These are phyloP conservation scores for Taxillus chinensis DNA, from an alignment of 164 flowering plant genomes.

Conservation along the genomic window DNA sequence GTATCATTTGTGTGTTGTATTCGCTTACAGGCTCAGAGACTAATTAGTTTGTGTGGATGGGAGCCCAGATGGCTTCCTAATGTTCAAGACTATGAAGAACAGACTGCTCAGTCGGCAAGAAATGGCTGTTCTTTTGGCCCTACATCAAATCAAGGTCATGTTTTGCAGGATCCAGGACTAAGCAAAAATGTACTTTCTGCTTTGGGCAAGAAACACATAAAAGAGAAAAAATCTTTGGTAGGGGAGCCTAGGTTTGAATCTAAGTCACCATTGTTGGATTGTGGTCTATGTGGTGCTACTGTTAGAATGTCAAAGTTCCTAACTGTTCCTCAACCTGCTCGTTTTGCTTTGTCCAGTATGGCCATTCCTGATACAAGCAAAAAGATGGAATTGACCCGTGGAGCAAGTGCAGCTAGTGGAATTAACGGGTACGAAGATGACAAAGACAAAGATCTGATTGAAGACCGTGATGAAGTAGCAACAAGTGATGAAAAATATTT, in stretches of 20 bases:
- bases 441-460: conserved; percentile 59
- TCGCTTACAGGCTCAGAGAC: conserved; percentile 67
- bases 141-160: conserved; percentile 23
- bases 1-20: conserved; percentile 1
- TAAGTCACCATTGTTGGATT: conserved; percentile 83
- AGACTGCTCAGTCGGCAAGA: conserved; percentile 93
- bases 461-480: conserved; percentile 80
- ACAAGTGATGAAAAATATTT: conserved; percentile 39
- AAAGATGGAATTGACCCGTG: conserved; percentile 73
- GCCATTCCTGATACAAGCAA: conserved; percentile 73
- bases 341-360: conserved; percentile 44
- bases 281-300: conserved; percentile 95
- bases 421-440: conserved; percentile 87
- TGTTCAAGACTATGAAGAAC: conserved; percentile 90
- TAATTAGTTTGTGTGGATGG: conserved; percentile 98
- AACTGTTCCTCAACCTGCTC: conserved; percentile 66
- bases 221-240: conserved; percentile 32
- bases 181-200: conserved; percentile 55
- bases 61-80: conserved; percentile 94
- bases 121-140: conserved; percentile 75
- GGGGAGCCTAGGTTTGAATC: conserved; percentile 54
- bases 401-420: conserved; percentile 95
- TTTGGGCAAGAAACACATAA: conserved; percentile 41
- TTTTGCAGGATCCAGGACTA: conserved; percentile 39
- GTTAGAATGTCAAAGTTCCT: conserved; percentile 79